Base-by-base conservation (phyloP, 371 early-diverging fungal species). In the Mortierella sp. region DNA sequence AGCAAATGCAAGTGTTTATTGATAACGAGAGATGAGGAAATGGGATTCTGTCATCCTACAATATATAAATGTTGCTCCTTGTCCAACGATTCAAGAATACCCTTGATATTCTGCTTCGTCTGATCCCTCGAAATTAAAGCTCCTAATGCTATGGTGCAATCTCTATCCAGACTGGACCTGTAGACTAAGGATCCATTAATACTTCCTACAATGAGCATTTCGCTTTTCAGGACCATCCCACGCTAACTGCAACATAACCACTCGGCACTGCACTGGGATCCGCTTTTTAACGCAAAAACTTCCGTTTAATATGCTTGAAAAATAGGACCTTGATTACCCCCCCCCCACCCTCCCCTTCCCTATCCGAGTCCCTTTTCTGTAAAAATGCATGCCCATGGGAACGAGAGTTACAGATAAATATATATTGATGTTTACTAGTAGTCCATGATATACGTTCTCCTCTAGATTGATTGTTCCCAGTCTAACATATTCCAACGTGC, bases 401-500 rank as follows among this genome's bases (percentile, higher is more conserved):
- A 9, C 2, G 9, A 2, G 49, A 47, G 14, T 12, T 47, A 54
- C 26, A 14, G 22, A 26, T 54, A 54, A 43, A 54, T 9, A 54
- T 54, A 26, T 11, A 54, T 26, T 26, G 6, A 26, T 20, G 16
- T 54, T 54, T 54, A 54, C 54, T 54, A 28, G 51, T 22, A 28
- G 49, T 26, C 54, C 10, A 51, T 51, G 22, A 51, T 51, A 6
- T 51, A 22, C 51, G 18, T 9, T 28, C 18, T 54, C 26, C 54
- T 47, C 54, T 54, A 22, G 22, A 54, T 54, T 54, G 54, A 54
- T 28, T 20, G 1, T 5, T 37, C 43, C 59, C 14, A 68, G 43
- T 66, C 47, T 64, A 64, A 45, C 64, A 64, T 49, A 51, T 51
- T 64, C 64, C 64, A 64, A 45, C 51, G 28, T 45, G 26, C 14